Conservation (phyloP, 345 rosid species). For the Rhizophora mangle region DNA sequence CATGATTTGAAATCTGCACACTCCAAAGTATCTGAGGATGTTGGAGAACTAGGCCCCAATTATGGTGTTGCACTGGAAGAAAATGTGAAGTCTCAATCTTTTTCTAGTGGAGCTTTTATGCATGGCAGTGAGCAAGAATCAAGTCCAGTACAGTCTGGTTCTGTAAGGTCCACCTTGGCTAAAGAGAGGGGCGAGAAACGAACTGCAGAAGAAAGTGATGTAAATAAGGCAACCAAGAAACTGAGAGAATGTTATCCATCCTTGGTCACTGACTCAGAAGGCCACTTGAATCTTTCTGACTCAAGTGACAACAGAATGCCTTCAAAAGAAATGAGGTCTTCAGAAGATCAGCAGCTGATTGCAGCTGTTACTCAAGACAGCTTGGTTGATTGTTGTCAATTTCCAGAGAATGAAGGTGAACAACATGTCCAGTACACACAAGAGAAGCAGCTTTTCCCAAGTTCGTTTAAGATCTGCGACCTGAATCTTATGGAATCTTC, state of each 20-base stretch:
- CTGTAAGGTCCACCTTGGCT: constrained; percentile 51
- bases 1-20: constrained; percentile 28
- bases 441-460: constrained; percentile 75
- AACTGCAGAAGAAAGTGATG: constrained; percentile 44
- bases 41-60: constrained; percentile 31
- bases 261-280: constrained; percentile 32
- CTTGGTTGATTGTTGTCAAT: constrained; percentile 29
- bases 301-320: constrained; percentile 27
- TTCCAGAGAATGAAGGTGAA: constrained; percentile 29
- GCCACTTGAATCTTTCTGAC: constrained; percentile 29
- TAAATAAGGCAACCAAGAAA: constrained; percentile 51
- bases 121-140: constrained; percentile 41
- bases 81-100: constrained; percentile 59
- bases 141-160: constrained; percentile 34
- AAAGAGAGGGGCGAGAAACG: constrained; percentile 72
- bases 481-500: constrained; percentile 80
- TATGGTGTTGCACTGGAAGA: constrained; percentile 38
- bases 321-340: constrained; percentile 31
- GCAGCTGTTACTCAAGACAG: constrained; percentile 27
- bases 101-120: constrained; percentile 45
- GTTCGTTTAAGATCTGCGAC: constrained; percentile 87
- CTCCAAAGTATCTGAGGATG: constrained; percentile 36
- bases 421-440: constrained; percentile 42
- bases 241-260: constrained; percentile 66
- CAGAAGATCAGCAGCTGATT: constrained; percentile 27